These are phyloP conservation scores for Starmera caribaea DNA, from an alignment of 805 yeast genomes.

Conservation along the genomic window DNA sequence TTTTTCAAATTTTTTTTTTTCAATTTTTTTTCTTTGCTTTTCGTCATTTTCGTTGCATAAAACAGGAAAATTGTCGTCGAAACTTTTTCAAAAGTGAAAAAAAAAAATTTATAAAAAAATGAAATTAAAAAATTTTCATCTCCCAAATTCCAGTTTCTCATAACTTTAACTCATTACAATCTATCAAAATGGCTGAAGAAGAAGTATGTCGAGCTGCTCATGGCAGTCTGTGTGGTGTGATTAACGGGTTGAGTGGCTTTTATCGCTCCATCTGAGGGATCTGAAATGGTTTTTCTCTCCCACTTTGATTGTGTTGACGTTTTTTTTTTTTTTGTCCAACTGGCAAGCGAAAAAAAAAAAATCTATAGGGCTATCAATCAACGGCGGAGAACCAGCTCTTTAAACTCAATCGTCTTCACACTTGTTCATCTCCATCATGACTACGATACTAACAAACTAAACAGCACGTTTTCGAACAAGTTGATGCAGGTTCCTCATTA, in stretches of 20 bases:
- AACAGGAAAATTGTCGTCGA: too few species aligned
- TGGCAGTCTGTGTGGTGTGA: slow-evolving; percentile 1
- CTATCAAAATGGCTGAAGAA: slow-evolving; percentile 21
- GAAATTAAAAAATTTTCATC: slow-evolving; percentile 1
- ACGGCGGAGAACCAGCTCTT: not conserved
- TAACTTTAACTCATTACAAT: not conserved
- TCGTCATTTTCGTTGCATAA: too few species aligned
- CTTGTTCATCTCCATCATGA: too few species aligned
- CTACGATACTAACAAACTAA: slow-evolving; percentile 4
- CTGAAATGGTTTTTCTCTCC: too few species aligned
- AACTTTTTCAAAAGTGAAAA: too few species aligned
- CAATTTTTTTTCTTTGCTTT: too few species aligned
- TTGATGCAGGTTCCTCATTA: slow-evolving; percentile 96
- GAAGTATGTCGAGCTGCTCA: slow-evolving; percentile 12
- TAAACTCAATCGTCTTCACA: too few species aligned
- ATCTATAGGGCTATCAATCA: not conserved
- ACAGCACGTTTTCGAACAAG: slow-evolving; percentile 93
- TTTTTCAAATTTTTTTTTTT: too few species aligned
- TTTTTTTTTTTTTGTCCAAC: too few species aligned
- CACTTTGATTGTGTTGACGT: too few species aligned
- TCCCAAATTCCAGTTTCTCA: slow-evolving; percentile 1
- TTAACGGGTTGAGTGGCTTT: not conserved
- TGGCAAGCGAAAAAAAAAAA: not conserved
- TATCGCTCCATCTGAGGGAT: too few species aligned
- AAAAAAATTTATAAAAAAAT: not conserved